Evolutionary conservation across 129 eudicot species (phyloP).

Genomic region (Erigeron canadensis): DNA sequence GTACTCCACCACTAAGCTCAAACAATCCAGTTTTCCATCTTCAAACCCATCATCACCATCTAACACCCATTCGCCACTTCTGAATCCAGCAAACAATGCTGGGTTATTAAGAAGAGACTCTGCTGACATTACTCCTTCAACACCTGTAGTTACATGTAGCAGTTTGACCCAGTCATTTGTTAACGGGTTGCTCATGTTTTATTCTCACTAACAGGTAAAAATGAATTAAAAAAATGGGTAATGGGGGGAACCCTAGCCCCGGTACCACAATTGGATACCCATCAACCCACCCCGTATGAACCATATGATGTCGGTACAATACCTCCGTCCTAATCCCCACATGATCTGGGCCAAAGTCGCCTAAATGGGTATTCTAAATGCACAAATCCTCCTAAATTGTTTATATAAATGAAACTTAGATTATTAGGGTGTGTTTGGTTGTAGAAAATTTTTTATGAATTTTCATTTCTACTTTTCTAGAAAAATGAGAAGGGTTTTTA

Average conservation of each 20-base stretch:
- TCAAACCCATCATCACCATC: conserved; percentile 38
- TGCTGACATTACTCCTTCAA: conserved; percentile 89
- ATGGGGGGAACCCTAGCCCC: too few species aligned
- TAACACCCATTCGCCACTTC: conserved; percentile 64
- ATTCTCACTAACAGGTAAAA: not conserved
- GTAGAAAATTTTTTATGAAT: too few species aligned
- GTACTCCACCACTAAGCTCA: conserved; percentile 63
- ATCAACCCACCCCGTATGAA: too few species aligned
- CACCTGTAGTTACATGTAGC: conserved; percentile 40
- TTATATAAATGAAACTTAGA: not conserved
- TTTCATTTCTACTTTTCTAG: too few species aligned
- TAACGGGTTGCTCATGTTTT: not conserved
- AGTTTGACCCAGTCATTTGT: not conserved
- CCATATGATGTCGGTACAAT: too few species aligned
- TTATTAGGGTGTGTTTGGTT: too few species aligned
- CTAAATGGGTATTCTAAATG: not conserved
- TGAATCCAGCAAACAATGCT: conserved; percentile 83
- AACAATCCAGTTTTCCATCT: conserved; percentile 68
- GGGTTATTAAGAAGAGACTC: conserved; percentile 93
- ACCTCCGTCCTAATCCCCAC: too few species aligned
- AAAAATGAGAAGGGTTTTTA: too few species aligned
- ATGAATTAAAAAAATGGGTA: too few species aligned
- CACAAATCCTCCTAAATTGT: not conserved
- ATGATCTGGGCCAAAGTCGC: not conserved
- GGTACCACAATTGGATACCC: too few species aligned